These are phyloP conservation scores for Westerdykella aurantiaca DNA, from an alignment of 2,329 filamentous ascomycete genomes.

Conservation along the genomic window DNA sequence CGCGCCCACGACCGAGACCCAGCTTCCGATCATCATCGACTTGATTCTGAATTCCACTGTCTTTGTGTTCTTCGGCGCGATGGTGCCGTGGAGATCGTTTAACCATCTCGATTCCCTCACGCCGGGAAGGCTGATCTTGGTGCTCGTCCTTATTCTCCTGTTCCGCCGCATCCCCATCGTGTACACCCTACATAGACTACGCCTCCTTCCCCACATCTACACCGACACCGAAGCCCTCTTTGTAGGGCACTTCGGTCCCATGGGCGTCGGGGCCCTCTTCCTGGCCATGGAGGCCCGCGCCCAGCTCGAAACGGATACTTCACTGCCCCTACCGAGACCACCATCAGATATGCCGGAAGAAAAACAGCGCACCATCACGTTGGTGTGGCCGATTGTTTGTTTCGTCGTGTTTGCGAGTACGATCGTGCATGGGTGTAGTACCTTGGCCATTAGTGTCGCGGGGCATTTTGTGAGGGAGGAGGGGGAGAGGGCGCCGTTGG, in stretches of 20 bases:
- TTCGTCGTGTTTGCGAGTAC: slow-evolving; percentile 51
- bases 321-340: slow-evolving; percentile 42
- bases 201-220: slow-evolving; percentile 42
- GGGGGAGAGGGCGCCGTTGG: slow-evolving; percentile 46
- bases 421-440: slow-evolving; percentile 51
- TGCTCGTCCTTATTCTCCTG: slow-evolving; percentile 46
- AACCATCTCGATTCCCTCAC: slow-evolving; percentile 32
- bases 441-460: slow-evolving; percentile 45
- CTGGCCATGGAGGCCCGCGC: slow-evolving; percentile 50
- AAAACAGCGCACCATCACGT: slow-evolving; percentile 37
- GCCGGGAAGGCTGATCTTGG: slow-evolving; percentile 40
- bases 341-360: slow-evolving; percentile 31
- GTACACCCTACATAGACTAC: slow-evolving; percentile 42
- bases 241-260: slow-evolving; percentile 53
- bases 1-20: slow-evolving; percentile 43
- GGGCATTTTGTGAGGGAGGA: slow-evolving; percentile 45
- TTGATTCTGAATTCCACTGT: slow-evolving; percentile 52
- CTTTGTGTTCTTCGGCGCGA: slow-evolving; percentile 53
- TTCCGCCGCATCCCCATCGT: slow-evolving; percentile 51
- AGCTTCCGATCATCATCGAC: slow-evolving; percentile 49
- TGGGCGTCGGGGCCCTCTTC: slow-evolving; percentile 53
- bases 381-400: slow-evolving; percentile 52
- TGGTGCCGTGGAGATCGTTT: slow-evolving; percentile 49
- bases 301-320: slow-evolving; percentile 47
- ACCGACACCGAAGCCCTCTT: slow-evolving; percentile 51